phyloP scores from a whole-genome alignment of 2,329 filamentous ascomycete species.

The Penicillium sp. region DNA sequence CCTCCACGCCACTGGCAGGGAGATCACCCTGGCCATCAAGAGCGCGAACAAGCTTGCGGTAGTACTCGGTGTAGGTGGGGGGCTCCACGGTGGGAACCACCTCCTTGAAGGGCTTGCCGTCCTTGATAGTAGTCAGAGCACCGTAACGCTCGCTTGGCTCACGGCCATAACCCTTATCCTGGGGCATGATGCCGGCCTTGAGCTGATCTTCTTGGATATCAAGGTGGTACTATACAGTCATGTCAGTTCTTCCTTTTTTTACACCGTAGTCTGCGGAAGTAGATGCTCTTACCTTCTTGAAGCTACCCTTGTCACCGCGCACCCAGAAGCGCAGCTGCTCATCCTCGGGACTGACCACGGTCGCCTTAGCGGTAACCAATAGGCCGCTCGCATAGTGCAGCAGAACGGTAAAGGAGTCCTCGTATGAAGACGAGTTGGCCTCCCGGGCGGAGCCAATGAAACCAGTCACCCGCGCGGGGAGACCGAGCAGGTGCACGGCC shows the following conservation, averaged over 20 bases:
- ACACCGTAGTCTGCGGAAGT: neutral
- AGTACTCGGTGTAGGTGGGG: conserved; percentile 68
- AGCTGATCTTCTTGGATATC: conserved; percentile 76
- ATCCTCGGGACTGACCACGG: conserved; percentile 65
- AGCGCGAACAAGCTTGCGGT: conserved; percentile 55
- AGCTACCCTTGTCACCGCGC: conserved; percentile 69
- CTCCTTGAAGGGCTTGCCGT: conserved; percentile 52
- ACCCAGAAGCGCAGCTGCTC: conserved; percentile 75
- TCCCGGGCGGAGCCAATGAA: conserved; percentile 66
- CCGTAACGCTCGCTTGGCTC: conserved; percentile 61
- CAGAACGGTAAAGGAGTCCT: conserved; percentile 59
- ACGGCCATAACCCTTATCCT: conserved; percentile 62
- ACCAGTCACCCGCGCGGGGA: conserved; percentile 65
- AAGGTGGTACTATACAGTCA: conserved; percentile 48
- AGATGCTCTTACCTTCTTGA: conserved; percentile 60
- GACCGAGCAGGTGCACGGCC: conserved; percentile 66
- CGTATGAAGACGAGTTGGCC: conserved; percentile 51
- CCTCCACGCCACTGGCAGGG: conserved; percentile 55
- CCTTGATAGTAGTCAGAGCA: conserved; percentile 54
- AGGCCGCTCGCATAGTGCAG: conserved; percentile 64
- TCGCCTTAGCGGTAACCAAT: conserved; percentile 67
- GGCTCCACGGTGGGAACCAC: conserved; percentile 60
- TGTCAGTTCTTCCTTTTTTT: neutral
- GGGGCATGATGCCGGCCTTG: conserved; percentile 60
- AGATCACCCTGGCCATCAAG: conserved; percentile 53